A percentile compares a stretch with the other conserved stretches of the same genome.
These are phyloP conservation scores for Neopestalotiopsis rosae DNA, from an alignment of 2,329 filamentous ascomycete species.

Conservation along the genomic window DNA sequence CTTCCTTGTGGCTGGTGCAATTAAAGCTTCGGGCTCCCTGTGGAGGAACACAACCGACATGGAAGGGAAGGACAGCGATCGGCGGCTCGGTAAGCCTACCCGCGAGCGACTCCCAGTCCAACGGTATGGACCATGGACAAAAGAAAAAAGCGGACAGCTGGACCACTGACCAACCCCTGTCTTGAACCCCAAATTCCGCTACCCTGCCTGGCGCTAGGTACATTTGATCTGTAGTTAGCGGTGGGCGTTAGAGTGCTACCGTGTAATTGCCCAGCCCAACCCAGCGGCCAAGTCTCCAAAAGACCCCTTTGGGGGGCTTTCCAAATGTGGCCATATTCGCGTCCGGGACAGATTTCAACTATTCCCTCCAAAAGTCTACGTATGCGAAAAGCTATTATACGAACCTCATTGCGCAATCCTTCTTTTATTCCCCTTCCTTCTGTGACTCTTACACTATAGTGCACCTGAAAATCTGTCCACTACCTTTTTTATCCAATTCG, in stretches of 20 bases:
- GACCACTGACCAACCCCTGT: not conserved
- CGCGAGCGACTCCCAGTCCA: not conserved
- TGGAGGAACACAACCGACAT: not conserved
- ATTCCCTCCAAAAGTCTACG: not conserved
- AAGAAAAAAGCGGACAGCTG: conserved; percentile 1
- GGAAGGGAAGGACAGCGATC: not conserved
- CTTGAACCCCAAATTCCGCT: not conserved
- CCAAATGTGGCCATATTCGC: not conserved
- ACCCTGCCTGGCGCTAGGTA: too few relatives aligned
- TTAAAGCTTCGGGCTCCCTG: not conserved
- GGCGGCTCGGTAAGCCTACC: not conserved
- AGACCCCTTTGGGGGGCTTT: conserved; percentile 6
- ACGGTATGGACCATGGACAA: not conserved
- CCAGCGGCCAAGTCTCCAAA: not conserved
- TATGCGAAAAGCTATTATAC: not conserved
- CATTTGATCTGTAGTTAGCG: not conserved
- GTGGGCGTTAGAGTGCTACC: not conserved
- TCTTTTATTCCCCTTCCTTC: not conserved
- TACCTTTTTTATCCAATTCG: not conserved
- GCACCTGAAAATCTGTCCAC: not conserved
- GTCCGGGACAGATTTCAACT: conserved; percentile 17
- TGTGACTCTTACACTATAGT: not conserved
- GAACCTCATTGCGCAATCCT: not conserved
- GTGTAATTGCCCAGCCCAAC: not conserved
- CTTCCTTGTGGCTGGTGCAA: conserved; percentile 1